phyloP scores from a whole-genome alignment of 352 stramenopile genomes.

The Globisporangium sylvaticum region DNA sequence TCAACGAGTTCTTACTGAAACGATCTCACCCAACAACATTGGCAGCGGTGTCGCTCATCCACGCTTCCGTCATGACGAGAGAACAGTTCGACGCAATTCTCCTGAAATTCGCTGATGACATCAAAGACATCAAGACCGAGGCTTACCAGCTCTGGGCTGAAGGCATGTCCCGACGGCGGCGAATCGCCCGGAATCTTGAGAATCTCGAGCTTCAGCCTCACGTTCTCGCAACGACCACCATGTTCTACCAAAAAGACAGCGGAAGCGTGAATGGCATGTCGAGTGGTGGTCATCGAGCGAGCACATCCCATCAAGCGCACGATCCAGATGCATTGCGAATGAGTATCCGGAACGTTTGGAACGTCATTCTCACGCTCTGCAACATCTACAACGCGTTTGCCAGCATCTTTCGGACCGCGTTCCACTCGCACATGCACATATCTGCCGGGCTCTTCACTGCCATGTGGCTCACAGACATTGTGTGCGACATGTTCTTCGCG shows the following conservation, averaged over 20 bases:
- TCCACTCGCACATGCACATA: slow-evolving; percentile 46
- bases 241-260: slow-evolving; percentile 56
- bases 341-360: slow-evolving; percentile 35
- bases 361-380: slow-evolving; percentile 40
- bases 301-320: not conserved
- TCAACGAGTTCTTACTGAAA: slow-evolving; percentile 59
- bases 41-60: slow-evolving; percentile 38
- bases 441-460: slow-evolving; percentile 16
- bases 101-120: slow-evolving; percentile 59
- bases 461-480: slow-evolving; percentile 39
- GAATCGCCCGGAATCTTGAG: slow-evolving; percentile 45
- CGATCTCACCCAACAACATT: slow-evolving; percentile 42
- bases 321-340: slow-evolving; percentile 21
- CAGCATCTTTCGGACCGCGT: slow-evolving; percentile 68
- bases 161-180: slow-evolving; percentile 27
- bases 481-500: slow-evolving; percentile 47
- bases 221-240: slow-evolving; percentile 33
- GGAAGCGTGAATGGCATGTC: not conserved
- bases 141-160: slow-evolving; percentile 37
- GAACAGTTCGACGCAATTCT: slow-evolving; percentile 67
- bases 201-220: slow-evolving; percentile 53
- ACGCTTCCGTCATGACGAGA: slow-evolving; percentile 65
- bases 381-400: slow-evolving; percentile 70
- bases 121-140: slow-evolving; percentile 46
- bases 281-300: not conserved